A percentile compares a stretch with the other conserved stretches of the same genome.
phyloP scores from a whole-genome alignment of 306 rosid species.

The Cucurbita argyrosperma region DNA sequence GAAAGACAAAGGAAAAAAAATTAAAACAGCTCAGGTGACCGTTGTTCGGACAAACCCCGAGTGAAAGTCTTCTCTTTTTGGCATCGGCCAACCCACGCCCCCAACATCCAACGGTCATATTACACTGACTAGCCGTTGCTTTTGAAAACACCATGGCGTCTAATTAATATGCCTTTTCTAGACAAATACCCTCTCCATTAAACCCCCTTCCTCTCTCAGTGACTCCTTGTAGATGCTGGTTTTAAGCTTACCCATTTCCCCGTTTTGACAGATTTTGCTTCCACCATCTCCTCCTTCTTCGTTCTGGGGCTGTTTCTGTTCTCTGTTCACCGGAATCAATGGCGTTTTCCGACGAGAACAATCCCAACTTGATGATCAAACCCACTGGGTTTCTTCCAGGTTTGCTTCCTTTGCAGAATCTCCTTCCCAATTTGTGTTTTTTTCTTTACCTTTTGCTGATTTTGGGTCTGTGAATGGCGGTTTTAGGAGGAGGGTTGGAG shows the following conservation, averaged over 20 bases:
- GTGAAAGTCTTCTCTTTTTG: constrained; percentile 12
- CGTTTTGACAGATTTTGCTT: background rate
- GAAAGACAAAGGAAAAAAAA: background rate
- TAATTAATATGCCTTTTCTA: background rate
- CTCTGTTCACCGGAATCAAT: constrained; percentile 14
- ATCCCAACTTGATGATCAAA: constrained; percentile 33
- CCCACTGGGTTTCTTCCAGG: constrained; percentile 17
- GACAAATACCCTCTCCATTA: constrained; percentile 26
- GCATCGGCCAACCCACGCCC: background rate
- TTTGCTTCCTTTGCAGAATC: background rate
- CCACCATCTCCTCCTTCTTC: constrained; percentile 1
- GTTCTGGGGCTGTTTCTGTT: background rate
- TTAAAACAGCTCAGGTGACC: constrained; percentile 30
- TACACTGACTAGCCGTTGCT: constrained; percentile 82
- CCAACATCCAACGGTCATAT: constrained; percentile 71
- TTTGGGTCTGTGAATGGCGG: background rate
- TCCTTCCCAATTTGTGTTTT: too few relatives aligned
- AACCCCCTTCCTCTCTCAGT: background rate
- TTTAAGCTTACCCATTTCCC: background rate
- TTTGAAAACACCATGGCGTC: constrained; percentile 28
- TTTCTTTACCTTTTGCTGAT: background rate
- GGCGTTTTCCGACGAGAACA: constrained; percentile 47
- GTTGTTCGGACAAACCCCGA: constrained; percentile 29
- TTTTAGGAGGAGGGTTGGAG: constrained; percentile 28
- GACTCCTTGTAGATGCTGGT: constrained; percentile 3